Evolutionary conservation across 2,329 filamentous ascomycete species (phyloP), one percentile per base, ranked within the genome.

Genomic region (Cladosporium cucumerinum): DNA sequence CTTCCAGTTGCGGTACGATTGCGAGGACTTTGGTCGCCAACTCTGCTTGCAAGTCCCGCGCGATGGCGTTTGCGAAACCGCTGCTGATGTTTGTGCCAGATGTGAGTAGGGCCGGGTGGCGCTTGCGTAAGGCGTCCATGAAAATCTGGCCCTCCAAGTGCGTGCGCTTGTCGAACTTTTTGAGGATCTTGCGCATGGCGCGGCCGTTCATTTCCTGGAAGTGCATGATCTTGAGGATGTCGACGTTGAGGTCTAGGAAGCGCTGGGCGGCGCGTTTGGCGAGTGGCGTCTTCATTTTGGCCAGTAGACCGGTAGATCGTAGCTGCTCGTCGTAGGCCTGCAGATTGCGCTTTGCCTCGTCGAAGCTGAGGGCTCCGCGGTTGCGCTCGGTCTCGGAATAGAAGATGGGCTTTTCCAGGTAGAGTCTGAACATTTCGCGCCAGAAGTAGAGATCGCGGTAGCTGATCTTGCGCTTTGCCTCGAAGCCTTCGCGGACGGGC

Each of bases 81-180:
- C 84, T 83, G 3, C 86, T 84, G 61, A 83, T 80, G 61, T 91
- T 82, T n/a, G 48, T 64, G 30, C 65, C 67, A 21, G 59, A 46
- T 1, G 62, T 51, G 16, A 69, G 65, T n/a, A 76, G 67, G 3
- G 67, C 69, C 2, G 74, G 73, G 59, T 74, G 73, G 25, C 69
- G 69, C 57, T 66, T 63, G 26, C 69, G 63, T 16, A 76, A 66
- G 14, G 66, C 69, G 3, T 66, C 67, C 48, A 73, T 62, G 59
- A 75, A 75, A 7, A 66, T 39, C 28, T 73, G 66, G 12, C 70
- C 87, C 28, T 89, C 87, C 23, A 96, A 81, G 0, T 89, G 87
- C 1, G 92, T 96, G 65, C 87, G 86, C 77, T 96, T 96, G 78
- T 95, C 91, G 74, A 96, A 96, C 87, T 93, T 96, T 76, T 96